Base-by-base conservation (phyloP, 371 early-diverging fungal species). In the Apophysomyces elegans region DNA sequence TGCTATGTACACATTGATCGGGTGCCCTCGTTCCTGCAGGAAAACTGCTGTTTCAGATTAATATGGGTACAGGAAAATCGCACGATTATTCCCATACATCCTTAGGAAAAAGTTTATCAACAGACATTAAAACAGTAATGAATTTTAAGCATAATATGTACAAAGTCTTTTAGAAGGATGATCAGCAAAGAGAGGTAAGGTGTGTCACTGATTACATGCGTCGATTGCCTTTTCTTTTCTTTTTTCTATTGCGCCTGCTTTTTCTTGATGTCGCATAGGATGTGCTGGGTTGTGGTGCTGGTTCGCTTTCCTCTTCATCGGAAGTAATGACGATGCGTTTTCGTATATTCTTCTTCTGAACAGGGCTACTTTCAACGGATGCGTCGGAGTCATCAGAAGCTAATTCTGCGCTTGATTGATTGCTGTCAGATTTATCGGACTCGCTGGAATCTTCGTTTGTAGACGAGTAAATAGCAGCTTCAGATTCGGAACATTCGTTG, bases 251-350 rank as follows among this genome's bases (percentile, higher is more conserved):
- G 54, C 54, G 54, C 21, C 4, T 50, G 21, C 9, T 50, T n/a
- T 21, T 50, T 16, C 21, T 16, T 26, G n/a, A 21, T 21, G 21
- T 21, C 11, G 21, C 9, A 21, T 16, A 21, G n/a, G 54, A 21
- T 32, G n/a, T 41, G 41, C 41, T 41, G 41, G 41, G 35, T 26
- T 50, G 54, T 4, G 8, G 21, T 13, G 8, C 41, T 41, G 8
- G 11, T 13, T 41, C 41, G 8, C 13, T 13, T 41, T 50, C 54
- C 21, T 50, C 54, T 8, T 50, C 54, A 5, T 50, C 54, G 11
- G 54, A 50, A 9, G 54, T 18, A 50, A 50, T 50, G 18, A 50
- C 21, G 21, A 50, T 50, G 21, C 54, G 54, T 50, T 50, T 50
- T 21, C n/a, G 21, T 50, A 11, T 6, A 21, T 5, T 16, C 21